Conservation (phyloP, 225 moss, liverwort and hornwort genomes). For the Antitrichia curtipendula region DNA sequence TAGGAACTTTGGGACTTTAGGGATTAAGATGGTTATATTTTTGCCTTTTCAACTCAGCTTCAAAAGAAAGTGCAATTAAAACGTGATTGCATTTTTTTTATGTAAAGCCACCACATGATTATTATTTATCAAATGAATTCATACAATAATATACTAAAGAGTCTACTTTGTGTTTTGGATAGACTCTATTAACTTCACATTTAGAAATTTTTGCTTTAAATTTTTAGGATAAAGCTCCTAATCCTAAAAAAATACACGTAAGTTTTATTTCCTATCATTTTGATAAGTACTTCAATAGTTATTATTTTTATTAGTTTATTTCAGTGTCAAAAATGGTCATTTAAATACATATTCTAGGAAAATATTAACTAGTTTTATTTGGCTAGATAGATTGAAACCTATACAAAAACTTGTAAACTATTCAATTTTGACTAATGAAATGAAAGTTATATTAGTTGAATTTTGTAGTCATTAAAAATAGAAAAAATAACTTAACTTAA, state of each 20-base stretch:
- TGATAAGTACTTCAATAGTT: not conserved
- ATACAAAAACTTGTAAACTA: not conserved
- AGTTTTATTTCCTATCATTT: not conserved
- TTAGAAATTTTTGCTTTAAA: no score
- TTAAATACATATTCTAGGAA: no score
- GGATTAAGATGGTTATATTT: no score
- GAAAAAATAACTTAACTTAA: no score
- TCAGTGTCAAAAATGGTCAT: not conserved
- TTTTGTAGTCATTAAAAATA: no score
- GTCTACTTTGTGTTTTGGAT: no score
- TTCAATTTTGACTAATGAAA: fast-evolving
- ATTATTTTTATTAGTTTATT: no score
- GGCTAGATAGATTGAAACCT: not conserved
- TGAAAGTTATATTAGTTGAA: no score
- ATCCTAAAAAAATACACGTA: no score
- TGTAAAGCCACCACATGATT: fast-evolving
- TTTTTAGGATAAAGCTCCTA: not conserved
- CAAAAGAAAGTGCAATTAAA: not conserved
- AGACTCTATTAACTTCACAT: not conserved
- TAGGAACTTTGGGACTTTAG: no score
- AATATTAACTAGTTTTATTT: not conserved
- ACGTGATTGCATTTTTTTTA: no score
- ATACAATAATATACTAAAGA: not conserved
- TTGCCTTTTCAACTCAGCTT: not conserved
- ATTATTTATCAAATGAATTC: not conserved